Evolutionary conservation across 108 stramenopile genomes (phyloP), one percentile per base, ranked within the genome.

Genomic region (Aurantiochytrium sp.): DNA sequence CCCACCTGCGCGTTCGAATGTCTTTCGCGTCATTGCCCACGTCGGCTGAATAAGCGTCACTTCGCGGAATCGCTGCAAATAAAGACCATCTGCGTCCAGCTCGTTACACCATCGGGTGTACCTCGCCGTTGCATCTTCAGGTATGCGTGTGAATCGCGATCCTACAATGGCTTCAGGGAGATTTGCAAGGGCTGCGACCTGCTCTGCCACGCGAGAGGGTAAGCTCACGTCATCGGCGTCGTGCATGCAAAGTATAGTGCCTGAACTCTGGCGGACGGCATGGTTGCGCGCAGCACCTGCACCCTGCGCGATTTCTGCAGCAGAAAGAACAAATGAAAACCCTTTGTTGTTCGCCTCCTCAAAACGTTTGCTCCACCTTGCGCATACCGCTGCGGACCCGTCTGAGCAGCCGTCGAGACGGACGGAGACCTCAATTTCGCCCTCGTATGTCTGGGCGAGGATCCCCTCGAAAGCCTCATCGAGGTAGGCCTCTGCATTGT

Each of bases 31-130:
- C 45, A 97, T 53, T 87, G 94, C 95, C 97, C 97, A 97, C 0
- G 97, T 97, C 44, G 97, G 97, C 89, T 97, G 97, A 23, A 97
- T 72, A 29, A 97, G 76, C 43, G 97, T 96, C 19, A 96, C 92
- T 90, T 97, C 97, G 35, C 97, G 93, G 93, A 94, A 97, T 35
- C 92, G 88, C 89, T 97, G 96, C 72, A 96, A 73, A 87, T 91
- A 89, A 49, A 97, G 88, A 43, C 96, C 91, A 47, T 96, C 95
- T 64, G 95, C 93, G 5, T 92, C 47, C 10, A 97, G 91, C 25
- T 89, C 59, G 91, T 97, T 97, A 5, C 96, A 96, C 97, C 97
- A 97, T 47, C 91, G 58, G 16, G 95, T 76, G 89, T 97, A 97
- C 90, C 97, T 96, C 95, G 93, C 94, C n/a, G 97, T 97, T 8